Conservation (phyloP, 306 rosid species). For the Gillenia trifoliata region DNA sequence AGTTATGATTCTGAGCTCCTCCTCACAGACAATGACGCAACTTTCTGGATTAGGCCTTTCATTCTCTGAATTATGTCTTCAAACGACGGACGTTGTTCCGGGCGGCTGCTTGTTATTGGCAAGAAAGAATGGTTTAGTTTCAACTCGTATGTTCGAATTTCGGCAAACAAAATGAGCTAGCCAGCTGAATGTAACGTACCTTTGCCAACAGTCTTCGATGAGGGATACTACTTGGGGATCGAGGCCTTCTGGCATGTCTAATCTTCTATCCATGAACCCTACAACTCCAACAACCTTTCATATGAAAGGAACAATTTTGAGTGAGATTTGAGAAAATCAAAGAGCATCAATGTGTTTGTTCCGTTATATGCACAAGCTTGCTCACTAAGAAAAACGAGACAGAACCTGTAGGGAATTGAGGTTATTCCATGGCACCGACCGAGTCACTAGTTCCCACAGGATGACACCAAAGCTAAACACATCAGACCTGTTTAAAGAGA, state of each 20-base stretch:
- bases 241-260: constrained; percentile 61
- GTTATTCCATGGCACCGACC: constrained; percentile 61
- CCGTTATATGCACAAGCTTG: not conserved
- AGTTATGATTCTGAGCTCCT: constrained; percentile 32
- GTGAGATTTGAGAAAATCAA: not conserved
- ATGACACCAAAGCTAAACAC: constrained; percentile 74
- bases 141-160: constrained; percentile 14
- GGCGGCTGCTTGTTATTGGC: constrained; percentile 44
- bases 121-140: constrained; percentile 18
- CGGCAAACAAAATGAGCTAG: not conserved
- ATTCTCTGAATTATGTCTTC: constrained; percentile 57
- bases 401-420: constrained; percentile 66
- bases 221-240: constrained; percentile 51
- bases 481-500: constrained; percentile 53
- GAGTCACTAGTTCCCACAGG: constrained; percentile 69
- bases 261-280: constrained; percentile 77
- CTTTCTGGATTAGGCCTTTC: constrained; percentile 29
- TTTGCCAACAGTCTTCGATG: constrained; percentile 67
- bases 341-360: not conserved
- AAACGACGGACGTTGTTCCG: constrained; percentile 64
- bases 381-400: not conserved
- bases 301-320: constrained; percentile 12
- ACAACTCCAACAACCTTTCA: constrained; percentile 77
- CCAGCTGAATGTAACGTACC: constrained; percentile 25
- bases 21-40: constrained; percentile 27